A percentile compares a stretch with the other conserved stretches of the same genome.
Evolutionary conservation across 176 grass and related monocot genomes (phyloP).

Genomic region (Lolium perenne): DNA sequence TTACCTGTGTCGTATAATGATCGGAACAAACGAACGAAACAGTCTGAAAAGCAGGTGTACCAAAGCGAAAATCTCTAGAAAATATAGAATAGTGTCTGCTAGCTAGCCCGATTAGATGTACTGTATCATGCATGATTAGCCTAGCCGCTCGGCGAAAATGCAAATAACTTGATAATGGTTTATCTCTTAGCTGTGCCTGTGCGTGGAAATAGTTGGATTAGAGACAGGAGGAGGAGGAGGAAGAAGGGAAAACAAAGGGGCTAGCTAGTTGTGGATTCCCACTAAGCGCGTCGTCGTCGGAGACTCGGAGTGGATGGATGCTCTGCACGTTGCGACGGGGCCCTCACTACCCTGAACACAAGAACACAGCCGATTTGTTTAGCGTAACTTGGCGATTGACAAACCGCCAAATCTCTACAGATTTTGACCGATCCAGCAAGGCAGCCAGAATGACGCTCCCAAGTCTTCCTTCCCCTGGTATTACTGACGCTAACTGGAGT

Average conservation of each 20-base stretch:
- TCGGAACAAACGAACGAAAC: background rate
- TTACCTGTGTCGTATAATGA: background rate
- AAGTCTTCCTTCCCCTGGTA: background rate
- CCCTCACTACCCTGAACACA: slow-evolving; percentile 35
- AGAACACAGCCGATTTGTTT: background rate
- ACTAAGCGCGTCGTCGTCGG: slow-evolving; percentile 49
- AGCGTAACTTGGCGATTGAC: background rate
- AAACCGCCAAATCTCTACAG: slow-evolving; percentile 13
- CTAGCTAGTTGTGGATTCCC: slow-evolving; percentile 16
- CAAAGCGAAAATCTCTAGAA: no score
- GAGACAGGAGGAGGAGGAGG: background rate
- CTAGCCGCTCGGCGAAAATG: background rate
- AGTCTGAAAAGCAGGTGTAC: background rate
- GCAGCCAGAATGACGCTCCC: background rate
- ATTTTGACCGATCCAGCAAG: slow-evolving; percentile 21
- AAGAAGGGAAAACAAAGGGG: no score
- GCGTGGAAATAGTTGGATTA: slow-evolving; percentile 21
- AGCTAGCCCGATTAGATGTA: background rate
- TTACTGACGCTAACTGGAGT: background rate
- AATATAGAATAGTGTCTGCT: background rate
- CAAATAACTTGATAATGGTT: background rate
- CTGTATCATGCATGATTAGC: slow-evolving; percentile 5
- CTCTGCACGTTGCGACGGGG: slow-evolving; percentile 49
- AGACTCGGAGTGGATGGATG: slow-evolving; percentile 41
- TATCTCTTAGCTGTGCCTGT: background rate